A percentile compares a stretch with the other conserved stretches of the same genome.
Evolutionary conservation across 2,329 filamentous ascomycete species (phyloP).

Genomic region (Aspergillus hiratsukae): DNA sequence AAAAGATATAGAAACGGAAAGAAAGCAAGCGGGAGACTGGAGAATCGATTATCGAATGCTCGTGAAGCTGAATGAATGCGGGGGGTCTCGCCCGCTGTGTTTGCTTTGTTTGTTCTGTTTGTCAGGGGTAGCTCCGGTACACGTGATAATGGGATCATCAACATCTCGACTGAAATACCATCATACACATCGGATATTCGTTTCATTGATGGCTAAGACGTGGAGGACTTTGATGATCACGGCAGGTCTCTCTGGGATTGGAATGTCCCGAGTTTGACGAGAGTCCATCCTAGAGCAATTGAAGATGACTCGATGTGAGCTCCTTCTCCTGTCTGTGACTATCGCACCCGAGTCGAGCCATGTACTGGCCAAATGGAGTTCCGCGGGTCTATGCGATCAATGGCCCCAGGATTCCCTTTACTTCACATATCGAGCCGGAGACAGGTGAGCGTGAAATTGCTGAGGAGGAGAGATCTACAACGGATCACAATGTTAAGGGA

Average conservation of each 20-base stretch:
- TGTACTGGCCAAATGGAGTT: constrained; percentile 50
- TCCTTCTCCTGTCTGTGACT: constrained; percentile 23
- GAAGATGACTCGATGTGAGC: constrained; percentile 39
- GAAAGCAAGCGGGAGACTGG: constrained; percentile 1
- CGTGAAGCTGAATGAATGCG: background rate
- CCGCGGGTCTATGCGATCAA: constrained; percentile 47
- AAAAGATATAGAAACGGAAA: background rate
- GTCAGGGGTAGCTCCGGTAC: constrained; percentile 4
- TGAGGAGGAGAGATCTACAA: constrained; percentile 20
- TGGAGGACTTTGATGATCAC: constrained; percentile 15
- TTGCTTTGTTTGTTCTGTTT: constrained; percentile 12
- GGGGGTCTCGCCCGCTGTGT: constrained; percentile 1
- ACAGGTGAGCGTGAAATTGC: constrained; percentile 11
- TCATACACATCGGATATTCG: background rate
- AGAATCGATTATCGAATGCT: background rate
- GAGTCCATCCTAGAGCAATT: constrained; percentile 8
- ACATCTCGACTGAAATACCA: background rate
- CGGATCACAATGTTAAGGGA: constrained; percentile 21
- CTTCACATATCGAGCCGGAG: constrained; percentile 23
- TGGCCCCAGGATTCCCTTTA: constrained; percentile 35
- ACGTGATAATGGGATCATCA: constrained; percentile 13
- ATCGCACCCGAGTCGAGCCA: constrained; percentile 30
- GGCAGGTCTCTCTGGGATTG: constrained; percentile 17
- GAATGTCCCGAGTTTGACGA: constrained; percentile 19
- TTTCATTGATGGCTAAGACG: background rate